phyloP scores from a whole-genome alignment of 2,329 filamentous ascomycete genomes.

The Hypoxylon sp. region DNA sequence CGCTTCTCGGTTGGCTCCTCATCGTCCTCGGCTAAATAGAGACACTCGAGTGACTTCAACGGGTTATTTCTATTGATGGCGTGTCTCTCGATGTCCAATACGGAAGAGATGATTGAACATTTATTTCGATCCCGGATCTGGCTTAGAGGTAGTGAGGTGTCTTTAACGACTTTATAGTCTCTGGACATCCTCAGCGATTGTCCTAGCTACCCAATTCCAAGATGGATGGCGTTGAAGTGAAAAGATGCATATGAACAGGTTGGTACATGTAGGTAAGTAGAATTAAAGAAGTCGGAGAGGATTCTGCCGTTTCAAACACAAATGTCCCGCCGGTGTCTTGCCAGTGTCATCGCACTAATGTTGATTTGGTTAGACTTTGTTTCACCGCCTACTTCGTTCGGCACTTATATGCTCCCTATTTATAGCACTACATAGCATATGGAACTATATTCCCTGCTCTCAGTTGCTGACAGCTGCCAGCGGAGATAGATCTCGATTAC shows the following conservation, averaged over 20 bases:
- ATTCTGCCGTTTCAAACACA: slow-evolving; percentile 24
- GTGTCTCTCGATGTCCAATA: slow-evolving; percentile 47
- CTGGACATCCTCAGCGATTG: slow-evolving; percentile 49
- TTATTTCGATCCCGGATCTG: slow-evolving; percentile 47
- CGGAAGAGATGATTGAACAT: slow-evolving; percentile 47
- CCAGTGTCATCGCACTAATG: slow-evolving; percentile 6
- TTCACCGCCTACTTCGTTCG: slow-evolving; percentile 23
- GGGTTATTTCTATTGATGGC: slow-evolving; percentile 49
- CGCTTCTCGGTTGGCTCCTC: slow-evolving; percentile 50
- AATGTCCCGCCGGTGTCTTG: background rate
- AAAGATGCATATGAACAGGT: slow-evolving; percentile 4
- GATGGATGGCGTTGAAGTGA: slow-evolving; percentile 18
- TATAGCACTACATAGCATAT: slow-evolving; percentile 16
- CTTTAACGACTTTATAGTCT: slow-evolving; percentile 49
- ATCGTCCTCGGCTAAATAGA: slow-evolving; percentile 43
- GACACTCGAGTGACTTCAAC: slow-evolving; percentile 52
- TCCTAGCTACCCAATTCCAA: slow-evolving; percentile 28
- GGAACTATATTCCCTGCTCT: background rate
- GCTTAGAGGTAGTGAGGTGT: slow-evolving; percentile 51
- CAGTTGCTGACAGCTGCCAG: background rate
- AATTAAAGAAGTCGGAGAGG: slow-evolving; percentile 15
- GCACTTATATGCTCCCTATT: slow-evolving; percentile 16
- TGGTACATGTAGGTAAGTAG: background rate
- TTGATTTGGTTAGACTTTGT: slow-evolving; percentile 4
- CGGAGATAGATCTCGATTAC: background rate